Conservation (phyloP, 805 yeast species). For the Torulaspora delbrueckii region DNA sequence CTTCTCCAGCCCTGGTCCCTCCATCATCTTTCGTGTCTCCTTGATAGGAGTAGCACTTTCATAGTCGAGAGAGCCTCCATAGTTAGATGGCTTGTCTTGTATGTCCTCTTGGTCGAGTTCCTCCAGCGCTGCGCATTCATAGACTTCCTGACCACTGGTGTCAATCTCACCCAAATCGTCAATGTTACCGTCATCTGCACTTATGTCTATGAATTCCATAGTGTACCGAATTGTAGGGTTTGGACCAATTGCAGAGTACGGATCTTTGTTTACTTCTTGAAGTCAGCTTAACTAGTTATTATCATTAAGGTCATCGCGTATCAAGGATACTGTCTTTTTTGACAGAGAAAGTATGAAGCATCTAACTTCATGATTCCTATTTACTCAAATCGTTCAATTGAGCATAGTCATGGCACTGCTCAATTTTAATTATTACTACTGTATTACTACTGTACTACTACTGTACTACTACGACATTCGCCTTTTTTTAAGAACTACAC, state of each 20-base stretch:
- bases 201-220: constrained; percentile 12
- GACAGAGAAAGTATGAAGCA: too few species aligned
- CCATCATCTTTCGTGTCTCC: background rate
- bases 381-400: too few species aligned
- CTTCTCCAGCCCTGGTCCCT: background rate
- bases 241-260: background rate
- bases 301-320: too few species aligned
- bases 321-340: too few species aligned
- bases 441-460: too few species aligned
- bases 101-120: background rate
- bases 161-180: constrained; percentile 2
- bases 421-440: too few species aligned
- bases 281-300: background rate
- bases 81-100: background rate
- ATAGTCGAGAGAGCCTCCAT: background rate
- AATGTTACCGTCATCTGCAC: background rate
- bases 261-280: background rate
- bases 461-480: too few species aligned
- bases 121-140: background rate
- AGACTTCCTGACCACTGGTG: constrained; percentile 2
- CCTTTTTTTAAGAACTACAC: too few species aligned
- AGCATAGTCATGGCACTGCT: too few species aligned
- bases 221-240: background rate
- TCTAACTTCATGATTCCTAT: too few species aligned
- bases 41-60: too few species aligned